Conservation (phyloP, 495 filamentous ascomycete species). For the Rostrohypoxylon terebratum region DNA sequence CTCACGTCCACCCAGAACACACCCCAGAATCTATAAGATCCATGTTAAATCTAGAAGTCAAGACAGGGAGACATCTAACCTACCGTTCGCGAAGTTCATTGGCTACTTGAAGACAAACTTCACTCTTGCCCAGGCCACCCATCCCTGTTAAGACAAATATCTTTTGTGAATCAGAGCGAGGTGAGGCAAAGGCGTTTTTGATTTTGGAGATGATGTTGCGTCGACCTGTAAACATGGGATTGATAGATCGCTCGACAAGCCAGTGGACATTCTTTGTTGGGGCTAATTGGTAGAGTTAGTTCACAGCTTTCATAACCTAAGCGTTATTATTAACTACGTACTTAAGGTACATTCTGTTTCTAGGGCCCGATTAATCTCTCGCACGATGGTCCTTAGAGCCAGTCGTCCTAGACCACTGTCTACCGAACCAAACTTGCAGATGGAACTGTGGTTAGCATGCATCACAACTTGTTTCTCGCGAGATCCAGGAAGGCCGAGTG, state of each 20-base stretch:
- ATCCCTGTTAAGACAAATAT: not conserved
- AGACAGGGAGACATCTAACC: not conserved
- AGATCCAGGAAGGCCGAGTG: not conserved
- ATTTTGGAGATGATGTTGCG: not conserved
- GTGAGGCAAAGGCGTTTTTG: not conserved
- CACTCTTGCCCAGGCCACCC: not conserved
- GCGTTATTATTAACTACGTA: not conserved
- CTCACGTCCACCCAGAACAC: not conserved
- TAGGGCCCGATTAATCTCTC: not conserved
- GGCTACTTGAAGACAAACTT: not conserved
- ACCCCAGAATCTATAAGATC: not conserved
- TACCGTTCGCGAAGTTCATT: not conserved
- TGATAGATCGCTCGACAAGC: not conserved
- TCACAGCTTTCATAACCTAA: not conserved
- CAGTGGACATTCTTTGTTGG: not conserved
- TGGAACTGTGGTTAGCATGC: not conserved
- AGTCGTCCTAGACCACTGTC: not conserved
- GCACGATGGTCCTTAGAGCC: not conserved
- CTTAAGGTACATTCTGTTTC: not conserved
- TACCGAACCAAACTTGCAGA: not conserved
- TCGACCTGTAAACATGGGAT: not conserved
- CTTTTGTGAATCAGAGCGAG: not conserved
- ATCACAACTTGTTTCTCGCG: not conserved
- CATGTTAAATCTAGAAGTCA: not conserved
- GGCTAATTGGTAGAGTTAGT: not conserved